Evolutionary conservation across 148 eudicot species (phyloP).

Genomic region (Nepenthes mirabilis): DNA sequence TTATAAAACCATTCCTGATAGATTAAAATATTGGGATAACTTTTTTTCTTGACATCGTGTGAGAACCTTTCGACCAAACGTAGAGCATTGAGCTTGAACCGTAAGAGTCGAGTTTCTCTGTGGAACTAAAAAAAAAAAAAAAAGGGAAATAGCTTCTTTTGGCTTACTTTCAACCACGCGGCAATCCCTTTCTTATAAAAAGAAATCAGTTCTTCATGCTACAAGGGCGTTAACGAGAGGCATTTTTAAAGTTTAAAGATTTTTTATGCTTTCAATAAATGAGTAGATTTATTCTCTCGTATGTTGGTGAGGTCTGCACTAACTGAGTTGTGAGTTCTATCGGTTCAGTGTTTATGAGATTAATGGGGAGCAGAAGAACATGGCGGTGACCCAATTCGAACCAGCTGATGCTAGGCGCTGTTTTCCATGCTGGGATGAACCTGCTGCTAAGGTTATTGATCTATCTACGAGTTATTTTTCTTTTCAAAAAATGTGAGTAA

Average conservation of each 20-base stretch:
- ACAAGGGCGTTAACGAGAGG: no score
- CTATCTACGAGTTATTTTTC: not conserved
- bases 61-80: no score
- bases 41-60: no score
- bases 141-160: no score
- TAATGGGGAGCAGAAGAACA: constrained; percentile 85
- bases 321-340: not conserved
- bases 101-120: no score
- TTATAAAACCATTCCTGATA: no score
- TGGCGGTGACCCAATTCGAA: constrained; percentile 96
- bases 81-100: no score
- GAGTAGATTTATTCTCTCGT: not conserved
- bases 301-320: not conserved
- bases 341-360: constrained; percentile 52
- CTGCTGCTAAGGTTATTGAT: constrained; percentile 67
- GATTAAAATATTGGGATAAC: no score
- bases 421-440: constrained; percentile 99
- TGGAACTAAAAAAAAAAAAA: no score
- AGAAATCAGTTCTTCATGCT: no score
- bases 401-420: constrained; percentile 96
- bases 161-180: no score
- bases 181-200: no score
- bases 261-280: not conserved
- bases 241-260: not conserved
- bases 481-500: not conserved